Evolutionary conservation across 208 protist species (phyloP).

Genomic region (Leishmania martiniquensis): DNA sequence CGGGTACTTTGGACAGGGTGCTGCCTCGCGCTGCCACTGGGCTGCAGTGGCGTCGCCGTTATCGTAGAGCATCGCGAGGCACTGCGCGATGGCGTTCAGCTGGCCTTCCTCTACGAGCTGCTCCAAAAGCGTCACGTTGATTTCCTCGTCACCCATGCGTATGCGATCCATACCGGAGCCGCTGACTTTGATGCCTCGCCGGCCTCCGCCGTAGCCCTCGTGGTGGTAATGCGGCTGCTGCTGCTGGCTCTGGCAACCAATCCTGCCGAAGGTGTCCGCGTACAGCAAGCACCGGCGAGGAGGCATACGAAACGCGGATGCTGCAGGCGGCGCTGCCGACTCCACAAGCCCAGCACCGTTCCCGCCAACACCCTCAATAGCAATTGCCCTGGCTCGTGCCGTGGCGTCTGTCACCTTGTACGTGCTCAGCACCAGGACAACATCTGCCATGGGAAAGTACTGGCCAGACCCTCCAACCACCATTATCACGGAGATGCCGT

Average conservation of each 20-base stretch:
- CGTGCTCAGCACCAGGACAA: conserved; percentile 86
- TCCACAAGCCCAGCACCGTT: conserved; percentile 1
- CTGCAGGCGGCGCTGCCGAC: neutral
- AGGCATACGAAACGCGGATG: conserved; percentile 23
- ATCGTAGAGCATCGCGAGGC: conserved; percentile 73
- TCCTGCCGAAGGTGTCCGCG: conserved; percentile 17
- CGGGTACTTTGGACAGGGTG: conserved; percentile 12
- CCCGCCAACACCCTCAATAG: conserved; percentile 3
- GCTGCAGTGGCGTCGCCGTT: conserved; percentile 17
- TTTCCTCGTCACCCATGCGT: conserved; percentile 61
- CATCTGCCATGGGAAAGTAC: conserved; percentile 92
- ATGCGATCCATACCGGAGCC: conserved; percentile 39
- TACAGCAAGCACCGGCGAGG: conserved; percentile 22
- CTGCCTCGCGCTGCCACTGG: neutral
- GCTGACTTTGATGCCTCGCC: conserved; percentile 59
- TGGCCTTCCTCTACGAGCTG: conserved; percentile 94
- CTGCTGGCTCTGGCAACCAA: neutral
- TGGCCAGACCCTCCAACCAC: conserved; percentile 94
- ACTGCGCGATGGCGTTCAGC: conserved; percentile 84
- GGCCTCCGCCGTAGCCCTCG: neutral
- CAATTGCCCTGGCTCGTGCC: conserved; percentile 62
- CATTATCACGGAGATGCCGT: conserved; percentile 82
- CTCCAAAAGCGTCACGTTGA: conserved; percentile 84
- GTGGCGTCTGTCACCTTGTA: conserved; percentile 87
- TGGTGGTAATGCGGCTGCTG: conserved; percentile 19